A percentile compares a stretch with the other conserved stretches of the same genome.
Evolutionary conservation across 2,329 filamentous ascomycete species (phyloP).

Genomic region (Mollisia scopiformis): DNA sequence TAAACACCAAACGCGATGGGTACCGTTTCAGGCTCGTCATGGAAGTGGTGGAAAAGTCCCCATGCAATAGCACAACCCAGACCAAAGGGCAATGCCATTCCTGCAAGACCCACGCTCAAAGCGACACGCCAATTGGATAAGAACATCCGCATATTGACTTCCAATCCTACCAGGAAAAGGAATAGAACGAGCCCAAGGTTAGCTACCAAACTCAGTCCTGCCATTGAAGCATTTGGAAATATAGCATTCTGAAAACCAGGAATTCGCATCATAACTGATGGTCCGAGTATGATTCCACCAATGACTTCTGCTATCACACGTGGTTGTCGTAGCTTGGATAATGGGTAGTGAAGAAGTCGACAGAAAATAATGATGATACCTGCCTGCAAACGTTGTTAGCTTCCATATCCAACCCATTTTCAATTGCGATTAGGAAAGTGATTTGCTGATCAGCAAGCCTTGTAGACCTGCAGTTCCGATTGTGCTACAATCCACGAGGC

Average conservation of each 20-base stretch:
- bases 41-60: slow-evolving; percentile 78
- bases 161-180: slow-evolving; percentile 84
- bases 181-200: slow-evolving; percentile 85
- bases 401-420: background rate
- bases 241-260: slow-evolving; percentile 77
- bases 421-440: background rate
- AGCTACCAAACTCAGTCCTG: slow-evolving; percentile 75
- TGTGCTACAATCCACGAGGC: slow-evolving; percentile 1
- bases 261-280: slow-evolving; percentile 85
- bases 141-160: slow-evolving; percentile 81
- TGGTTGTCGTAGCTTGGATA: slow-evolving; percentile 77
- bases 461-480: background rate
- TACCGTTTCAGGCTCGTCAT: slow-evolving; percentile 47
- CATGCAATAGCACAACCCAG: slow-evolving; percentile 80
- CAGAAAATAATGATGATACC: slow-evolving; percentile 77
- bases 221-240: slow-evolving; percentile 76
- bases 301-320: slow-evolving; percentile 85
- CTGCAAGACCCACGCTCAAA: slow-evolving; percentile 74
- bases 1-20: slow-evolving; percentile 64
- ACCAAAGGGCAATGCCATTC: slow-evolving; percentile 83
- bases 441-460: background rate
- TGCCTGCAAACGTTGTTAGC: slow-evolving; percentile 48
- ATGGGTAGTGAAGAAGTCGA: slow-evolving; percentile 73
- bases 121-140: slow-evolving; percentile 81
- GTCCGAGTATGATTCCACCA: slow-evolving; percentile 82